Evolutionary conservation across 495 filamentous ascomycete species (phyloP).

Genomic region (Penicillium desertorum): DNA sequence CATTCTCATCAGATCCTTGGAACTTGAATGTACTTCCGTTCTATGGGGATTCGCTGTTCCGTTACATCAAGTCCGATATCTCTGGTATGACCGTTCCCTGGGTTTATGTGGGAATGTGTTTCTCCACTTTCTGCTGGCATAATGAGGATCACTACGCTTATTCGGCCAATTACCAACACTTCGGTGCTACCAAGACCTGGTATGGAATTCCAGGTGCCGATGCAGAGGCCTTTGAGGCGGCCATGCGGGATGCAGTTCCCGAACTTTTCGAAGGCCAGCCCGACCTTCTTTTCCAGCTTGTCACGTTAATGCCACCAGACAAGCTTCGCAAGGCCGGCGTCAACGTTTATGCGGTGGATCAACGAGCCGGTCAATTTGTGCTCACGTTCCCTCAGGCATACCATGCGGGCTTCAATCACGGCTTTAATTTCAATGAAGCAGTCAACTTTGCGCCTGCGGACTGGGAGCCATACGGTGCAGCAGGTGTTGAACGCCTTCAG

Average conservation of each 20-base stretch:
- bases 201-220: slow-evolving; percentile 96
- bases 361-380: slow-evolving; percentile 93
- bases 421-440: slow-evolving; percentile 99
- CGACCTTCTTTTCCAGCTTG: slow-evolving; percentile 94
- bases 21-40: slow-evolving; percentile 94
- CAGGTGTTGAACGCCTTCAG: slow-evolving; percentile 81
- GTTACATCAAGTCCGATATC: slow-evolving; percentile 96
- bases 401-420: slow-evolving; percentile 91
- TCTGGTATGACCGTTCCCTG: slow-evolving; percentile 99
- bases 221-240: slow-evolving; percentile 88
- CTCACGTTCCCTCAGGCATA: slow-evolving; percentile 93
- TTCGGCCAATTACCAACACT: slow-evolving; percentile 98
- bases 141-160: slow-evolving; percentile 98
- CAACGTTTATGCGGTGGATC: slow-evolving; percentile 87
- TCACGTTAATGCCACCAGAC: slow-evolving; percentile 89
- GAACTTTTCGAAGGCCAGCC: slow-evolving; percentile 97
- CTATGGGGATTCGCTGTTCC: slow-evolving; percentile 87
- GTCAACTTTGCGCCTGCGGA: slow-evolving; percentile 97
- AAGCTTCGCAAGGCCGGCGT: slow-evolving; percentile 95
- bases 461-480: slow-evolving; percentile 92
- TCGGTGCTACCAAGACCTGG: slow-evolving; percentile 98
- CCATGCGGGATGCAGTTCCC: slow-evolving; percentile 92
- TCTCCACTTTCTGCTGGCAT: slow-evolving; percentile 99
- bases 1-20: slow-evolving; percentile 88
- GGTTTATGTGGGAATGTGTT: slow-evolving; percentile 99